phyloP scores from a whole-genome alignment of 108 stramenopile genomes.

The Fragilariopsis cylindrus region DNA sequence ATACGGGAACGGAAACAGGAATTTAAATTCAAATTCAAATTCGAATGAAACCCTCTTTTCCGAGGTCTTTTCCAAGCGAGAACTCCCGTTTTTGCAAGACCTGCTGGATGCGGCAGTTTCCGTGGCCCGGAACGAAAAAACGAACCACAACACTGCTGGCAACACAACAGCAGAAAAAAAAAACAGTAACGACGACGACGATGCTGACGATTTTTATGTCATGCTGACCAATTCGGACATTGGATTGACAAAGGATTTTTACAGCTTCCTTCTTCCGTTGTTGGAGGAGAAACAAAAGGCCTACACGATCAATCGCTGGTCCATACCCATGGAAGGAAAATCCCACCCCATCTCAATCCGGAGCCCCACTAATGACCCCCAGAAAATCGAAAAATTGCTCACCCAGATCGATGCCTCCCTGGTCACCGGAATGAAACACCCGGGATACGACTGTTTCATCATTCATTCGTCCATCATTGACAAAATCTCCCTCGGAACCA shows the following conservation, averaged over 20 bases:
- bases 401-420: neutral
- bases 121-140: neutral
- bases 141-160: neutral
- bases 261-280: neutral
- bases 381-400: neutral
- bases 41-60: neutral
- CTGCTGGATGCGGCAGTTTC: constrained; percentile 4
- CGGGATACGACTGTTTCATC: constrained; percentile 23
- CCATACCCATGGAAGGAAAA: neutral
- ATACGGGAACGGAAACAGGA: neutral
- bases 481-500: constrained; percentile 13
- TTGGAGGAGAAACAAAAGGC: neutral
- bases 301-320: constrained; percentile 21
- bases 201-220: neutral
- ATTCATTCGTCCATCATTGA: constrained; percentile 24
- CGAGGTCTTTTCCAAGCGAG: neutral
- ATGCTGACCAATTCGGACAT: constrained; percentile 19
- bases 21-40: neutral
- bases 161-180: neutral
- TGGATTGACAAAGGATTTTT: constrained; percentile 26
- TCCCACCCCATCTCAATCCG: neutral
- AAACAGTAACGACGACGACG: neutral
- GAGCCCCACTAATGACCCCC: neutral
- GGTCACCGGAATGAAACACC: neutral
- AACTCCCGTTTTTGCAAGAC: constrained; percentile 21